Base-by-base conservation (phyloP, 108 stramenopile species). In the Conticribra weissflogii region DNA sequence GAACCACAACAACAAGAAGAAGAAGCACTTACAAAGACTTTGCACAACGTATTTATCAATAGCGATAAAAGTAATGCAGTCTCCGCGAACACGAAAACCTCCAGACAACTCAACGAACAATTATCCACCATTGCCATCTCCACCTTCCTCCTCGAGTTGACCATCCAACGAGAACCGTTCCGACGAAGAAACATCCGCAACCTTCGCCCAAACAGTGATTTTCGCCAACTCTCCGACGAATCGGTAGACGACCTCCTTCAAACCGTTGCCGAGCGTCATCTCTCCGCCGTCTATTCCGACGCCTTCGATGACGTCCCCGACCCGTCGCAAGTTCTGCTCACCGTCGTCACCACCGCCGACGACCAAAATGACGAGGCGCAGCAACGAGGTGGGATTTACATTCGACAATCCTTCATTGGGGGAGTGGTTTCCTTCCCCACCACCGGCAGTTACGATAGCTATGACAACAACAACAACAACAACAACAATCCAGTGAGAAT, bases 401-500 rank as follows among this genome's bases (percentile, higher is more conserved):
- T 66, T 9, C 73, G 73, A 16, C 32, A 18, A 31, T 74, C 64
- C 33, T 74, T 74, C 44, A 7, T 74, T 9, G 73, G 73, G 9
- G 73, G 73, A 7, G 64, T 74, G 28, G 73, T 65, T 2, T 47
- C 64, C 15, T 59, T 74, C 24, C 96, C 97, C 58, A 3, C 50
- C 22, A 28, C 44, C 16, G 47, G 17, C 33, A 12, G 29, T 44
- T 9, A 12, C 53, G 21, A 23, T 32, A 32, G 24, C 57, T 12
- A 16, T 96, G 65, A 96, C 71, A 70, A 82, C 81, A n/a, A n/a
- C n/a, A n/a, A n/a, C n/a, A n/a, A n/a, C n/a, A n/a, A n/a, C n/a
- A n/a, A n/a, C n/a, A n/a, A n/a, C n/a, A 85, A 96, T 95, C 48
- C 96, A 90, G 66, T 94, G 96, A 78, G 93, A 79, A 86, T 97